Percentiles rank a stretch among this genome's conserved stretches.
These are phyloP conservation scores for Podila horticola DNA, from an alignment of 192 early-diverging fungal species.

Conservation along the genomic window DNA sequence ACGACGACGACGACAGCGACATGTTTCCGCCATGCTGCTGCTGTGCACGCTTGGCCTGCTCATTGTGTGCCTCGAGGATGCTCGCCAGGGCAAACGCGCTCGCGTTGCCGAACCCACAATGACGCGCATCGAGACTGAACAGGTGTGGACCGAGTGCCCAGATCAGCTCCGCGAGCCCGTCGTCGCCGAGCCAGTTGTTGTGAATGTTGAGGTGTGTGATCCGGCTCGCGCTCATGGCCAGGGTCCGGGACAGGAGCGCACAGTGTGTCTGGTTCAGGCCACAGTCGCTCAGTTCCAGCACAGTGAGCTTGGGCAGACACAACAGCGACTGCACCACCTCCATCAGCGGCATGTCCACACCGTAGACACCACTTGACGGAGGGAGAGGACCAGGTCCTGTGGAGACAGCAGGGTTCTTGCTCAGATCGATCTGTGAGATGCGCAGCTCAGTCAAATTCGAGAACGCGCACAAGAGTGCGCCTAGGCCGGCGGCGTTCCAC, in stretches of 20 bases:
- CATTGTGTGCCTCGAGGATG: slow-evolving; percentile 6
- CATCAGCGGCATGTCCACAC: not conserved
- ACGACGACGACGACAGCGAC: not conserved
- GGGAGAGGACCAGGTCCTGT: not conserved
- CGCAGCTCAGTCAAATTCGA: slow-evolving; percentile 13
- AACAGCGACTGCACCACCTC: slow-evolving; percentile 12
- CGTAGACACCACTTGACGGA: not conserved
- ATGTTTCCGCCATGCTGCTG: not conserved
- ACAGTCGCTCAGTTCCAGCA: slow-evolving; percentile 16
- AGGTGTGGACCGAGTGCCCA: slow-evolving; percentile 11
- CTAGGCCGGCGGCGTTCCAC: slow-evolving; percentile 4
- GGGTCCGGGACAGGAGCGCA: not conserved
- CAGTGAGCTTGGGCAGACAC: slow-evolving; percentile 4
- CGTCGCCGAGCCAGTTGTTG: slow-evolving; percentile 32
- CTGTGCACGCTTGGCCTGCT: not conserved
- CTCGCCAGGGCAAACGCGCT: slow-evolving; percentile 25
- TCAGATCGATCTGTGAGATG: slow-evolving; percentile 17
- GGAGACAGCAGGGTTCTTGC: not conserved
- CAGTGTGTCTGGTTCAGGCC: slow-evolving; percentile 15
- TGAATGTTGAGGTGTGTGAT: slow-evolving; percentile 32
- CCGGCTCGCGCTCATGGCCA: slow-evolving; percentile 7
- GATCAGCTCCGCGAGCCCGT: slow-evolving; percentile 19
- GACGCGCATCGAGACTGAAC: slow-evolving; percentile 13
- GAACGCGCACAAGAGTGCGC: slow-evolving; percentile 15
- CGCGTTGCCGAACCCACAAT: slow-evolving; percentile 23